These are phyloP conservation scores for Leucocoprinus sp. DNA, from an alignment of 768 basidiomycete species.

Conservation along the genomic window DNA sequence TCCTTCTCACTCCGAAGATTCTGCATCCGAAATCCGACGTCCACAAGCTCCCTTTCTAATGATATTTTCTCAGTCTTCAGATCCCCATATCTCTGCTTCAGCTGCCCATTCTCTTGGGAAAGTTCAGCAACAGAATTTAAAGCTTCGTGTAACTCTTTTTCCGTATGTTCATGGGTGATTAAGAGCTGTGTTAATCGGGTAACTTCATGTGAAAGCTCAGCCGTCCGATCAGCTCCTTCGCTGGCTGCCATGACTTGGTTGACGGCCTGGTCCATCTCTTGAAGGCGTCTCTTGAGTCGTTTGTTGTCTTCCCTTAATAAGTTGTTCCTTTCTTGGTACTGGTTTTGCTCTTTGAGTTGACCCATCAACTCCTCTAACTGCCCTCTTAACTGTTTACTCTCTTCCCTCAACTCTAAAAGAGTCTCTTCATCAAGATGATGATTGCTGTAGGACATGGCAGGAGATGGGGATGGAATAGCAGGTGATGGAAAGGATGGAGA, in stretches of 20 bases:
- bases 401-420: conserved; percentile 20
- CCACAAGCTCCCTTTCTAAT: conserved; percentile 18
- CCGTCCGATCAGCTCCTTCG: conserved; percentile 17
- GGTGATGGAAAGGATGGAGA: not conserved
- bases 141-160: conserved; percentile 22
- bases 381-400: conserved; percentile 20
- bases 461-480: not conserved
- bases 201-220: conserved; percentile 23
- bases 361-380: conserved; percentile 21
- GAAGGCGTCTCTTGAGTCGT: conserved; percentile 18
- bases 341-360: conserved; percentile 21
- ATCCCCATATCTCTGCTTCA: conserved; percentile 17
- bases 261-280: conserved; percentile 24
- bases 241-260: conserved; percentile 19
- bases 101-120: conserved; percentile 18
- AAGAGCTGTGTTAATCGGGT: conserved; percentile 19
- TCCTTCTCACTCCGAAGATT: conserved; percentile 22
- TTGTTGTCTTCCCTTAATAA: conserved; percentile 20
- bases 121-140: conserved; percentile 21
- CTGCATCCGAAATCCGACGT: conserved; percentile 17
- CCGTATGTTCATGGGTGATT: conserved; percentile 23
- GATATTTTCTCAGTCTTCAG: conserved; percentile 16
- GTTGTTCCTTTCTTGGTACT: conserved; percentile 19
- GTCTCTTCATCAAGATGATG: conserved; percentile 16
- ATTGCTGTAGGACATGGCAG: conserved; percentile 6